Conservation (phyloP, 768 basidiomycete species). For the Rossbeevera mucosa region DNA sequence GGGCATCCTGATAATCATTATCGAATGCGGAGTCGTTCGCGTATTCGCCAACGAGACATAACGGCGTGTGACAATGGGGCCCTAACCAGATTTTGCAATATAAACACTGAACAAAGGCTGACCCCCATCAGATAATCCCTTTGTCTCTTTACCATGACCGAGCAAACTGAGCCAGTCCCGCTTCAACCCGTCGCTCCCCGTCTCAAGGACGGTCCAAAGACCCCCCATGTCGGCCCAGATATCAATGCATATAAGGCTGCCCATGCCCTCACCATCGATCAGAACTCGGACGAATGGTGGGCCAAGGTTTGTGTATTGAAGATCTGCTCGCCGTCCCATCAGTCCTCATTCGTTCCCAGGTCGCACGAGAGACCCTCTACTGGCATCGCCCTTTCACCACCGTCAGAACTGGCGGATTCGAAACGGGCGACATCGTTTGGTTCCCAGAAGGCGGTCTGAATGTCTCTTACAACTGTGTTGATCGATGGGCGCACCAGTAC, state of each 20-base stretch:
- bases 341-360: constrained; percentile 30
- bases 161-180: constrained; percentile 29
- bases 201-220: constrained; percentile 56
- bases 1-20: background rate
- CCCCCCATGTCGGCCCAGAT: constrained; percentile 76
- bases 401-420: constrained; percentile 78
- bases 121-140: background rate
- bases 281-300: constrained; percentile 85
- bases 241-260: constrained; percentile 65
- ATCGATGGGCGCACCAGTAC: constrained; percentile 89
- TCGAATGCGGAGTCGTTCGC: background rate
- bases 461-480: constrained; percentile 96
- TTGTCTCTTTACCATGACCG: constrained; percentile 35
- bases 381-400: constrained; percentile 90
- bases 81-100: constrained; percentile 8
- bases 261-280: constrained; percentile 70
- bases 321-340: background rate
- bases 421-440: constrained; percentile 86
- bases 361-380: constrained; percentile 70
- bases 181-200: constrained; percentile 78
- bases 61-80: constrained; percentile 16
- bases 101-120: constrained; percentile 6
- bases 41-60: background rate
- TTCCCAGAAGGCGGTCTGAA: constrained; percentile 94
- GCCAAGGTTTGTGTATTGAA: constrained; percentile 48